Evolutionary conservation across 768 basidiomycete species (phyloP).

Genomic region (Termitomyces titanicus): DNA sequence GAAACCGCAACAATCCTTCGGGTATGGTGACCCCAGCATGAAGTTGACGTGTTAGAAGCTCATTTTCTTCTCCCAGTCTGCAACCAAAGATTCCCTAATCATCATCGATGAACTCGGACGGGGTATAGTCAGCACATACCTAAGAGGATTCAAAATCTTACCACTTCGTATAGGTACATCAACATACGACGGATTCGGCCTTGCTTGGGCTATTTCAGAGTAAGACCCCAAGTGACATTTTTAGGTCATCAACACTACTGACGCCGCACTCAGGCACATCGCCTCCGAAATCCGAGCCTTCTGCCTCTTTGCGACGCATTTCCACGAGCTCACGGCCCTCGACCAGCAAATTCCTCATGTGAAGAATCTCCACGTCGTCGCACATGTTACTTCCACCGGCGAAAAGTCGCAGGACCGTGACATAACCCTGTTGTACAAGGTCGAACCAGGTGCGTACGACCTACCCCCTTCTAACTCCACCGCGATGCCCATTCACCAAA

Average conservation of each 20-base stretch:
- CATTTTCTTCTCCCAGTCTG: constrained; percentile 50
- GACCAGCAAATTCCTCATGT: constrained; percentile 85
- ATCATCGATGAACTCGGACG: constrained; percentile 97
- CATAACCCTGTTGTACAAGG: constrained; percentile 92
- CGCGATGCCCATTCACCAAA: background rate
- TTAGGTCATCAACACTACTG: background rate
- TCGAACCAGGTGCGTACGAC: constrained; percentile 70
- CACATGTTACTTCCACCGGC: constrained; percentile 83
- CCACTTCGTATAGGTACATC: constrained; percentile 66
- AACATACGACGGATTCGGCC: constrained; percentile 95
- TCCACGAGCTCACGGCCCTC: constrained; percentile 93
- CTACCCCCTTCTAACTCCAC: background rate
- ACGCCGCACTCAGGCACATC: constrained; percentile 62
- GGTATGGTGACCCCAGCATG: constrained; percentile 37
- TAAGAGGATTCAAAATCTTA: background rate
- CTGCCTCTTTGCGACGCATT: constrained; percentile 96
- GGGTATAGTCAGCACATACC: constrained; percentile 39
- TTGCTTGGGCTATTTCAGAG: constrained; percentile 99
- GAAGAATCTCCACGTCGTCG: constrained; percentile 93
- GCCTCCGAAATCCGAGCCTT: constrained; percentile 90
- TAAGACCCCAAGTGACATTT: constrained; percentile 30
- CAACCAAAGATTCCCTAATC: constrained; percentile 88
- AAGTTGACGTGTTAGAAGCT: background rate
- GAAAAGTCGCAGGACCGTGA: constrained; percentile 63
- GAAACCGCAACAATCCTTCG: constrained; percentile 95